phyloP scores from a whole-genome alignment of 164 flowering plant species.

The Liquidambar formosana region DNA sequence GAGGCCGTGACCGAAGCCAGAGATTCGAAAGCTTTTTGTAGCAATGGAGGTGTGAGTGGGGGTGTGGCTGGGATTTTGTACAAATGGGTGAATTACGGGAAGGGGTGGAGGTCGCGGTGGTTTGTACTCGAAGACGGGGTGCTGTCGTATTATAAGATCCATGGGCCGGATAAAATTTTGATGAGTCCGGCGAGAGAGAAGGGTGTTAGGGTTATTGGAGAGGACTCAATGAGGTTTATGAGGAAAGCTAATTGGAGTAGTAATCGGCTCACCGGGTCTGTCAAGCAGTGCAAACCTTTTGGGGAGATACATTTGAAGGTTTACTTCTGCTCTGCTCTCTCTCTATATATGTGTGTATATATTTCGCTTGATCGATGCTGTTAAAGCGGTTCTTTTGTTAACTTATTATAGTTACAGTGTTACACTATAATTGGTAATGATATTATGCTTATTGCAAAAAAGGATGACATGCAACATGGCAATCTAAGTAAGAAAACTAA shows the following conservation, averaged over 20 bases:
- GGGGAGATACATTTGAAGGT: slow-evolving; percentile 99
- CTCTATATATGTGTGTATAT: background rate
- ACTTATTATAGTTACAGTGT: background rate
- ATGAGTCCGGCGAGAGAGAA: slow-evolving; percentile 52
- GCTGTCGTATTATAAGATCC: slow-evolving; percentile 88
- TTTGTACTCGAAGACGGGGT: slow-evolving; percentile 87
- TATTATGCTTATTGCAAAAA: background rate
- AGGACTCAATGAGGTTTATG: slow-evolving; percentile 66
- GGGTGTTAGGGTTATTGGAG: slow-evolving; percentile 71
- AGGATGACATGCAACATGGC: background rate
- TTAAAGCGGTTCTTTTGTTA: background rate
- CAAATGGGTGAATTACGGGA: slow-evolving; percentile 97
- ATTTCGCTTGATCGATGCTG: background rate
- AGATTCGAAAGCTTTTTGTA: slow-evolving; percentile 30
- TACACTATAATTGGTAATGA: background rate
- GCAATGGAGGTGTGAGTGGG: slow-evolving; percentile 31
- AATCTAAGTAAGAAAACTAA: background rate
- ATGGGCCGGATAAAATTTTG: slow-evolving; percentile 84
- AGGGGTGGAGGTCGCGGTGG: slow-evolving; percentile 86
- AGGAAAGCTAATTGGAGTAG: slow-evolving; percentile 46
- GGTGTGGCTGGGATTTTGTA: slow-evolving; percentile 73
- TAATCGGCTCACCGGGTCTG: slow-evolving; percentile 23
- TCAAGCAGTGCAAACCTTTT: slow-evolving; percentile 72
- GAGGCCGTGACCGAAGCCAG: slow-evolving; percentile 26
- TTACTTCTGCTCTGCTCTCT: slow-evolving; percentile 7